A percentile compares a stretch with the other conserved stretches of the same genome.
Conservation (phyloP, 139 green algal species). For the Picochlorum costavermella region DNA sequence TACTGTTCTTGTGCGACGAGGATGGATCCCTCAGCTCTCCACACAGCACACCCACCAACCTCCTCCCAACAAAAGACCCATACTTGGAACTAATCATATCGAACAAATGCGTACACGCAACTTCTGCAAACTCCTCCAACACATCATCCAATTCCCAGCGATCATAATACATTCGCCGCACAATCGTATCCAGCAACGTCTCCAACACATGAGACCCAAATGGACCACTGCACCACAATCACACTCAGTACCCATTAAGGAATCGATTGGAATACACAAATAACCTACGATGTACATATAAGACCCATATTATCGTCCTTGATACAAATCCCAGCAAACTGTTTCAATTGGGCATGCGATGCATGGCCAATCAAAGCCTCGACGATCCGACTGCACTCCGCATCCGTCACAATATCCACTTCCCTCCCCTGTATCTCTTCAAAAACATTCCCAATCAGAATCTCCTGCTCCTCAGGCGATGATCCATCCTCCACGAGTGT, state of each 20-base stretch:
- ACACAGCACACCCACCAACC: slow-evolving; percentile 47
- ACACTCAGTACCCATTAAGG: no score
- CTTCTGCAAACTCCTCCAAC: background rate
- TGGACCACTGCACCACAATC: slow-evolving; percentile 36
- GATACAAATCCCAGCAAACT: slow-evolving; percentile 17
- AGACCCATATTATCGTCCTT: slow-evolving; percentile 23
- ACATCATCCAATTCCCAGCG: background rate
- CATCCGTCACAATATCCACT: slow-evolving; percentile 20
- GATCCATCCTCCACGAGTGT: slow-evolving; percentile 38
- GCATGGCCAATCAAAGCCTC: slow-evolving; percentile 51
- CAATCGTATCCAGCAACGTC: slow-evolving; percentile 26
- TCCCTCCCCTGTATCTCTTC: slow-evolving; percentile 41
- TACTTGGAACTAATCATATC: slow-evolving; percentile 48
- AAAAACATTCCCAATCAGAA: slow-evolving; percentile 58
- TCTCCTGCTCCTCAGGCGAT: slow-evolving; percentile 32
- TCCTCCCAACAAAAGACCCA: slow-evolving; percentile 51
- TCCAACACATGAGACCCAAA: slow-evolving; percentile 71
- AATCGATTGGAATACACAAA: background rate
- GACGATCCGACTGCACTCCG: slow-evolving; percentile 49
- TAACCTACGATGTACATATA: slow-evolving; percentile 24
- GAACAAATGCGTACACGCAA: slow-evolving; percentile 14
- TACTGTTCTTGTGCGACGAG: background rate
- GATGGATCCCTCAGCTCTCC: background rate
- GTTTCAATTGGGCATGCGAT: slow-evolving; percentile 4
- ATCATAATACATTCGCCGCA: background rate